Percentiles rank a stretch among this genome's conserved stretches.
Conservation (phyloP, 345 rosid genomes). For the Passiflora organensis region DNA sequence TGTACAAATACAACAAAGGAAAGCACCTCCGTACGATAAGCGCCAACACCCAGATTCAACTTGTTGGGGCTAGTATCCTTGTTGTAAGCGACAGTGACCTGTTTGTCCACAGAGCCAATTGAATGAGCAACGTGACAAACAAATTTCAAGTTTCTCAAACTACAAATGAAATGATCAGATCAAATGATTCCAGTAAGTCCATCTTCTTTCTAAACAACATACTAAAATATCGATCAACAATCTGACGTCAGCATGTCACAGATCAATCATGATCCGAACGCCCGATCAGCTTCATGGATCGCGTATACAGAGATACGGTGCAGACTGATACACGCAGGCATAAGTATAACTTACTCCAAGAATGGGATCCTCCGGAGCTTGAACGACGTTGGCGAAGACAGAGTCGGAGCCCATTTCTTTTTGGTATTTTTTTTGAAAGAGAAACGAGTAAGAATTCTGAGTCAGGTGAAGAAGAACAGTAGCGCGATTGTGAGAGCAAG, state of each 20-base stretch:
- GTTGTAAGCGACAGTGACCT: conserved; percentile 97
- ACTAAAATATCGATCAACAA: too few species aligned
- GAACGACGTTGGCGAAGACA: conserved; percentile 68
- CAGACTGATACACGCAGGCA: too few species aligned
- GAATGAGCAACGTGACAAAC: background rate
- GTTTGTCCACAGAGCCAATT: background rate
- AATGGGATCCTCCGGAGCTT: conserved; percentile 87
- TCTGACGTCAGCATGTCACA: too few species aligned
- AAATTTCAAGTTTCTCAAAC: background rate
- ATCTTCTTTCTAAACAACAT: too few species aligned
- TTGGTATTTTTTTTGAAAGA: too few species aligned
- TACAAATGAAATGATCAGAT: background rate
- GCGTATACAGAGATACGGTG: too few species aligned
- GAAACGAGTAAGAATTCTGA: too few species aligned
- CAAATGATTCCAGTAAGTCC: background rate
- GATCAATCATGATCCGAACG: too few species aligned
- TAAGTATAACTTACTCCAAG: conserved; percentile 52
- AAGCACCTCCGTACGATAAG: conserved; percentile 86
- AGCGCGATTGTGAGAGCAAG: too few species aligned
- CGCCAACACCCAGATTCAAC: conserved; percentile 93
- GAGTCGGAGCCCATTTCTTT: conserved; percentile 31
- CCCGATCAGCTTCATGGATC: too few species aligned
- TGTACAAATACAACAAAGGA: too few species aligned
- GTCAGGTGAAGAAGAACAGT: too few species aligned
- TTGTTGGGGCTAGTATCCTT: conserved; percentile 82